Evolutionary conservation across 352 stramenopile species (phyloP).

Genomic region (Globisporangium acanthophoron): DNA sequence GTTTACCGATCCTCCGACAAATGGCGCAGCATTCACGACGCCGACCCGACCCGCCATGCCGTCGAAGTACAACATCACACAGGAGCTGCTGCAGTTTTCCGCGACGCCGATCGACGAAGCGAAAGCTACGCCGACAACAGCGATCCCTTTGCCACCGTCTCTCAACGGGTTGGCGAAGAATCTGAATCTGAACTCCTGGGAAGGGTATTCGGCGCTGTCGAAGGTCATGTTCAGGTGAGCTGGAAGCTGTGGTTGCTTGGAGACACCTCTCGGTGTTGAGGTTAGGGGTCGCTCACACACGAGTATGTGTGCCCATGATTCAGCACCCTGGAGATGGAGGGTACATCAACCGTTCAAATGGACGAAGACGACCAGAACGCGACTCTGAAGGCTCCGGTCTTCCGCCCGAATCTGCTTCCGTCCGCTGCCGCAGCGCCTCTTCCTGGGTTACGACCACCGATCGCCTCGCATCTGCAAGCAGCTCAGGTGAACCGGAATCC

Average conservation of each 20-base stretch:
- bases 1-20: constrained; percentile 14
- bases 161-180: constrained; percentile 32
- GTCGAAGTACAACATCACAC: constrained; percentile 19
- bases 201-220: constrained; percentile 69
- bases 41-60: constrained; percentile 4
- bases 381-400: neutral
- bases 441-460: neutral
- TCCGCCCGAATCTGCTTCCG: neutral
- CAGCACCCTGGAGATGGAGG: constrained; percentile 24
- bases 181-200: constrained; percentile 49
- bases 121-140: constrained; percentile 7
- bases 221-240: constrained; percentile 67
- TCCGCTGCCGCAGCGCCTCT: neutral
- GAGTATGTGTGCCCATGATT: neutral
- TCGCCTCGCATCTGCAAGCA: constrained; percentile 6
- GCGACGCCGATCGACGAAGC: constrained; percentile 7
- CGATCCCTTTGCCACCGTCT: constrained; percentile 12
- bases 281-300: neutral
- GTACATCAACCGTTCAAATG: neutral
- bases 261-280: neutral
- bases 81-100: constrained; percentile 18
- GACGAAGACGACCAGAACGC: neutral
- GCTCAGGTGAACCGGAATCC: constrained; percentile 6
- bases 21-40: constrained; percentile 13
- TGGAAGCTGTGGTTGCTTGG: neutral